These are phyloP conservation scores for Venturia nashicola DNA, from an alignment of 2,329 filamentous ascomycete genomes.

Conservation along the genomic window DNA sequence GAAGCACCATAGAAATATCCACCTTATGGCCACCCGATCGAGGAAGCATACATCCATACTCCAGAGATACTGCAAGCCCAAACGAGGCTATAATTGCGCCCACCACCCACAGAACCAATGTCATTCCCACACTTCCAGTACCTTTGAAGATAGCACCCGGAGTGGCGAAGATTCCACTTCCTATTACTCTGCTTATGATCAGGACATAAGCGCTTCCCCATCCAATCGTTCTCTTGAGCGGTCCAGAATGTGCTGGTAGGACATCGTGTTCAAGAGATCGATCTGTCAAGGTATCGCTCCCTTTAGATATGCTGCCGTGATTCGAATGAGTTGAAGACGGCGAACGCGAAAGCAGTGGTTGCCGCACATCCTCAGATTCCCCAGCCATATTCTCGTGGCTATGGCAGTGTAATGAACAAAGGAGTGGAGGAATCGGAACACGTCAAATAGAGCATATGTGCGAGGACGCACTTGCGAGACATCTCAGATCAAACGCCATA, in stretches of 20 bases:
- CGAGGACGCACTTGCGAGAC: not conserved
- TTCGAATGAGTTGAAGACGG: not conserved
- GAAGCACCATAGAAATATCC: conserved; percentile 43
- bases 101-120: conserved; percentile 50
- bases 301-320: conserved; percentile 1
- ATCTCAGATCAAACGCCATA: not conserved
- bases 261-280: conserved; percentile 7
- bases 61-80: conserved; percentile 53
- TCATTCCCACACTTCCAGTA: conserved; percentile 48
- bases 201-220: conserved; percentile 10
- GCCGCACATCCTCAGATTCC: not conserved
- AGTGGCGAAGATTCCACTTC: conserved; percentile 55
- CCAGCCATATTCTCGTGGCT: not conserved
- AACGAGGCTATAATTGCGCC: conserved; percentile 50
- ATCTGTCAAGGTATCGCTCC: not conserved
- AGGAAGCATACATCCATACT: conserved; percentile 53
- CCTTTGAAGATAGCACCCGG: conserved; percentile 45
- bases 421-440: not conserved
- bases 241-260: conserved; percentile 1
- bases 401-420: not conserved
- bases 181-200: conserved; percentile 34
- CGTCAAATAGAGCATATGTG: not conserved
- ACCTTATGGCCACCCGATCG: conserved; percentile 33
- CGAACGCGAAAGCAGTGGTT: not conserved
- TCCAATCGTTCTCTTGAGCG: not conserved